phyloP scores from a whole-genome alignment of 1,139 yeast species.

The Blastobotrys ciferrii region DNA sequence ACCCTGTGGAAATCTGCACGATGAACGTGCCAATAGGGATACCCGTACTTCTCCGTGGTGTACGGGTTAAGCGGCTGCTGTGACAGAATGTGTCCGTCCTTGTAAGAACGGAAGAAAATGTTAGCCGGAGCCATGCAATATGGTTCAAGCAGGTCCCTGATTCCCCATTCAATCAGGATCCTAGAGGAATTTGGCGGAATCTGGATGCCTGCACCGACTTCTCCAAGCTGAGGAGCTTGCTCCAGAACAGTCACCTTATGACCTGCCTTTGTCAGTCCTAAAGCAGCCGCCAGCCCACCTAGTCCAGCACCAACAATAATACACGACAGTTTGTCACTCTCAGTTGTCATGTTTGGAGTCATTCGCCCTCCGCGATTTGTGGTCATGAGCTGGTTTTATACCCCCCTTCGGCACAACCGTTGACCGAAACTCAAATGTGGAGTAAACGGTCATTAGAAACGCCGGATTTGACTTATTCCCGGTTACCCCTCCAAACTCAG shows the following conservation, averaged over 20 bases:
- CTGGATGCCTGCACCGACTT: conserved; percentile 44
- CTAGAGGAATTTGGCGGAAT: conserved; percentile 39
- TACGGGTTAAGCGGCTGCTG: conserved; percentile 32
- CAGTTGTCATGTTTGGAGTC: neutral
- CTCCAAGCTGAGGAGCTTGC: conserved; percentile 39
- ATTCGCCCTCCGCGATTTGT: no score
- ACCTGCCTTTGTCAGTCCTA: conserved; percentile 38
- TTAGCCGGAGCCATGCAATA: conserved; percentile 32
- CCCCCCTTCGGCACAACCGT: neutral
- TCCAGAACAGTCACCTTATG: conserved; percentile 40
- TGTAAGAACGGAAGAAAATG: conserved; percentile 33
- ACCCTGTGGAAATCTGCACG: conserved; percentile 38
- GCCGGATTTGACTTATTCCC: no score
- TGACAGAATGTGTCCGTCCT: conserved; percentile 32
- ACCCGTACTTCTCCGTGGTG: conserved; percentile 28
- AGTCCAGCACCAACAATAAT: conserved; percentile 43
- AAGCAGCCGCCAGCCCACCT: conserved; percentile 42
- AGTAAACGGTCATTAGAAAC: neutral
- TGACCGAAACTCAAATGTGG: neutral
- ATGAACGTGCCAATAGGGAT: conserved; percentile 31
- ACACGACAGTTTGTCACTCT: neutral
- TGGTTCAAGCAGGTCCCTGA: conserved; percentile 28
- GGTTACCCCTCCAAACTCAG: no score
- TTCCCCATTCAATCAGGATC: conserved; percentile 34
- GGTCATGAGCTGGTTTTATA: neutral